These are phyloP conservation scores for Suillus luteus DNA, from an alignment of 768 basidiomycete genomes.

Conservation along the genomic window DNA sequence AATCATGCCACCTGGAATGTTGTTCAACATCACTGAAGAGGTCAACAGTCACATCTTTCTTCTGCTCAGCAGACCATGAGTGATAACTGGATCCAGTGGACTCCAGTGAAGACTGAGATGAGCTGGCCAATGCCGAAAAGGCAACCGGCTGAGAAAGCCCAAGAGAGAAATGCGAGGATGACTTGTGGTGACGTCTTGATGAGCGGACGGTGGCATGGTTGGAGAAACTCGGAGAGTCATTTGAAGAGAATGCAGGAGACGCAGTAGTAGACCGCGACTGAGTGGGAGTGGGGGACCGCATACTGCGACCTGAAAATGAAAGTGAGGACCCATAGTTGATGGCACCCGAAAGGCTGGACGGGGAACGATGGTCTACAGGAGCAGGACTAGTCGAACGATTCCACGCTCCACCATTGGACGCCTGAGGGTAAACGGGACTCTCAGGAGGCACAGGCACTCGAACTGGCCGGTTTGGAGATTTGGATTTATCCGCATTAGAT, in stretches of 20 bases:
- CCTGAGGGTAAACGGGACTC: constrained; percentile 50
- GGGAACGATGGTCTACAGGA: constrained; percentile 40
- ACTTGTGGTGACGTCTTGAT: constrained; percentile 51
- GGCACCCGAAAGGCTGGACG: constrained; percentile 49
- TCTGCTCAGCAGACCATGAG: constrained; percentile 66
- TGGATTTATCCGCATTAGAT: constrained; percentile 36
- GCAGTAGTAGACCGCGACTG: constrained; percentile 60
- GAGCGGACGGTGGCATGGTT: constrained; percentile 48
- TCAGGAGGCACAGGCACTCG: constrained; percentile 62
- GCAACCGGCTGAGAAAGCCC: constrained; percentile 57
- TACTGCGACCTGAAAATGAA: constrained; percentile 39
- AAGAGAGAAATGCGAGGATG: constrained; percentile 53
- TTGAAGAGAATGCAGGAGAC: constrained; percentile 41
- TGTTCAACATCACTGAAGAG: constrained; percentile 54
- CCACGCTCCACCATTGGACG: constrained; percentile 20
- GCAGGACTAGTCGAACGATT: constrained; percentile 34
- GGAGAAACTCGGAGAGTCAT: constrained; percentile 30
- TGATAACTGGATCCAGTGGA: constrained; percentile 87
- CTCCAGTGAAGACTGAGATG: constrained; percentile 78
- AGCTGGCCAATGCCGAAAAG: constrained; percentile 72
- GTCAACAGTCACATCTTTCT: constrained; percentile 52
- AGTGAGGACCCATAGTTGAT: constrained; percentile 51
- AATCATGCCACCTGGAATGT: constrained; percentile 66
- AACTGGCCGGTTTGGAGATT: constrained; percentile 47
- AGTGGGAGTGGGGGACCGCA: constrained; percentile 71